These are phyloP conservation scores for Entomortierella lignicola DNA, from an alignment of 192 early-diverging fungal genomes.

Conservation along the genomic window DNA sequence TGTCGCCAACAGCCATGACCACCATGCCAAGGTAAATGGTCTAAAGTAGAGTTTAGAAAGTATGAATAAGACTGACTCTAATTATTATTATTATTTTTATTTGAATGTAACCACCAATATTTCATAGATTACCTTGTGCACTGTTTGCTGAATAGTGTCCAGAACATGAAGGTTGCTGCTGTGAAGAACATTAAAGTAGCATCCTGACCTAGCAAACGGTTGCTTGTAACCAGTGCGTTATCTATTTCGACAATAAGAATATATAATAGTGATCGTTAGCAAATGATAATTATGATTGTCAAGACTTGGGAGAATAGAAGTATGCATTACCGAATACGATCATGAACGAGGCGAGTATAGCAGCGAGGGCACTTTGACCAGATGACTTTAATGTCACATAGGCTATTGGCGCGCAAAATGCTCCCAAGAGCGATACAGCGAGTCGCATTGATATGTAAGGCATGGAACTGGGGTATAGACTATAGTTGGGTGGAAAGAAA, in stretches of 20 bases:
- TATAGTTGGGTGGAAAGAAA: conserved; percentile 20
- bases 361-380: conserved; percentile 76
- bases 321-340: conserved; percentile 77
- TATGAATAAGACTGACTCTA: too few species aligned
- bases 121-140: too few species aligned
- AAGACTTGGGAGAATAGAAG: too few species aligned
- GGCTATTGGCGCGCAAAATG: conserved; percentile 79
- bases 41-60: too few species aligned
- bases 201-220: conserved; percentile 89
- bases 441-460: conserved; percentile 84
- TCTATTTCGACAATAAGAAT: too few species aligned
- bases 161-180: conserved; percentile 75
- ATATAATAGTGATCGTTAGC: too few species aligned
- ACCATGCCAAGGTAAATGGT: conserved; percentile 85
- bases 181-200: conserved; percentile 91
- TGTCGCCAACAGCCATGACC: conserved; percentile 82
- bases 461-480: conserved; percentile 78
- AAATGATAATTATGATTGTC: too few species aligned
- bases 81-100: too few species aligned
- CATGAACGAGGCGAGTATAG: conserved; percentile 77
- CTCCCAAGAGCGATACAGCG: conserved; percentile 77
- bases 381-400: conserved; percentile 82
- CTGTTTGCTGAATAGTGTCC: conserved; percentile 84
- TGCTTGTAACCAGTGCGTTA: too few species aligned
- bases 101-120: too few species aligned